Percentiles rank a stretch among this genome's conserved stretches.
Evolutionary conservation across 2,329 filamentous ascomycete species (phyloP).

Genomic region (Xylaria sp.): DNA sequence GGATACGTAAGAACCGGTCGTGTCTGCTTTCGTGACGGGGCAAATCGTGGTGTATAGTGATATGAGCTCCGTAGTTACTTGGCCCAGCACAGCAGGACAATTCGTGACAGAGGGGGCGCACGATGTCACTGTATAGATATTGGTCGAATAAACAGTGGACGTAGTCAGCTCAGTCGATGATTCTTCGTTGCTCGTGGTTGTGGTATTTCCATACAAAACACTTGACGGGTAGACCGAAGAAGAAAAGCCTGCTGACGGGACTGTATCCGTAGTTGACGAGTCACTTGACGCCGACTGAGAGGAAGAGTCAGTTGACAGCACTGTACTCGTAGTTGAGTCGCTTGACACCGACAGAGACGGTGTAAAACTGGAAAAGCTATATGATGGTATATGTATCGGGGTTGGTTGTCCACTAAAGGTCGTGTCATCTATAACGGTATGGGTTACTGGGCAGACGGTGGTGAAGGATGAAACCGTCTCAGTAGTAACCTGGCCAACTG

Average conservation of each 20-base stretch:
- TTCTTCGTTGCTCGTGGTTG: conserved; percentile 9
- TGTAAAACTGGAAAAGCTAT: conserved; percentile 1
- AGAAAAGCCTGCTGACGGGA: conserved; percentile 13
- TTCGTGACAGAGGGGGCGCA: conserved; percentile 26
- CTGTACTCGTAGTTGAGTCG: neutral
- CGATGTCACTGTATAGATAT: conserved; percentile 28
- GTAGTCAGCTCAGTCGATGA: conserved; percentile 20
- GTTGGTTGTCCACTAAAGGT: conserved; percentile 22
- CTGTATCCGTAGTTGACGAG: neutral
- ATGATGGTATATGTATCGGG: neutral
- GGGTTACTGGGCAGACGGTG: conserved; percentile 31
- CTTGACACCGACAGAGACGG: neutral
- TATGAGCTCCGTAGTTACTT: conserved; percentile 30
- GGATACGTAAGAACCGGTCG: conserved; percentile 10
- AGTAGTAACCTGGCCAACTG: conserved; percentile 29
- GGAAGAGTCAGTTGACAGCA: neutral
- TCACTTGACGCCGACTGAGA: neutral
- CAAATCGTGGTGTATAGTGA: conserved; percentile 31
- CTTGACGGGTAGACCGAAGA: conserved; percentile 18
- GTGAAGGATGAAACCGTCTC: conserved; percentile 30
- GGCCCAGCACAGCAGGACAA: conserved; percentile 25
- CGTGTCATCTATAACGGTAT: conserved; percentile 29
- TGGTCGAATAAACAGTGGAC: conserved; percentile 30
- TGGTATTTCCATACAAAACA: conserved; percentile 18
- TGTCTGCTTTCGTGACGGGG: conserved; percentile 19